These are phyloP conservation scores for Quercus engelmannii DNA, from an alignment of 306 rosid species.

Conservation along the genomic window DNA sequence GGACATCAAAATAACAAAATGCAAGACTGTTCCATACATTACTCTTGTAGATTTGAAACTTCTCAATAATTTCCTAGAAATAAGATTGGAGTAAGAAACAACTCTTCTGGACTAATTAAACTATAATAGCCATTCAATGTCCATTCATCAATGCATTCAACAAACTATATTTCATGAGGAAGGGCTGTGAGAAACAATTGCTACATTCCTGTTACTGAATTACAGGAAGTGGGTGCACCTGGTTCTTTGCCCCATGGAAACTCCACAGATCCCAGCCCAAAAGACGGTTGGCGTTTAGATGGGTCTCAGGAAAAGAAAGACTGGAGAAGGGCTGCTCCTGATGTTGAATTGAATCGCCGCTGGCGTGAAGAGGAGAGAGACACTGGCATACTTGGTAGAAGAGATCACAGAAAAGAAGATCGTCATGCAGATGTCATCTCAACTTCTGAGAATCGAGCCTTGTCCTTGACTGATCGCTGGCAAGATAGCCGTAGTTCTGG, in stretches of 20 bases:
- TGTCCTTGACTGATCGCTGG: conserved; percentile 50
- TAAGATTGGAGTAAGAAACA: no score
- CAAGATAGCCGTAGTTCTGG: conserved; percentile 48
- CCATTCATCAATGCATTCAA: neutral
- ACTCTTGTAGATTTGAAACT: no score
- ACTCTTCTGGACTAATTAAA: no score
- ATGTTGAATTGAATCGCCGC: conserved; percentile 50
- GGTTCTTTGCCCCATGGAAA: conserved; percentile 41
- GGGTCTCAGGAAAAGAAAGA: conserved; percentile 70
- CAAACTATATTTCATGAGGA: neutral
- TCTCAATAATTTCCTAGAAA: no score
- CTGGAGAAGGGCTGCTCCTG: conserved; percentile 56
- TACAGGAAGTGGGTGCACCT: conserved; percentile 25
- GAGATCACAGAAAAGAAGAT: conserved; percentile 69
- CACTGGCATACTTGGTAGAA: conserved; percentile 64
- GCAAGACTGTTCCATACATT: no score
- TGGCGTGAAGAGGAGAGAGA: conserved; percentile 92
- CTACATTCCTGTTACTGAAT: neutral
- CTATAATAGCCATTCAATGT: no score
- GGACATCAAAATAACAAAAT: no score
- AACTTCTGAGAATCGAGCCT: conserved; percentile 44
- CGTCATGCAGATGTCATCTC: conserved; percentile 51
- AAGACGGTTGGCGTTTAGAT: conserved; percentile 61
- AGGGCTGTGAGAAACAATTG: neutral
- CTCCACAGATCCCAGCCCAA: conserved; percentile 49